Evolutionary conservation across 2,329 filamentous ascomycete genomes (phyloP), one percentile per base, ranked within the genome.

Genomic region (Periconia sp.): DNA sequence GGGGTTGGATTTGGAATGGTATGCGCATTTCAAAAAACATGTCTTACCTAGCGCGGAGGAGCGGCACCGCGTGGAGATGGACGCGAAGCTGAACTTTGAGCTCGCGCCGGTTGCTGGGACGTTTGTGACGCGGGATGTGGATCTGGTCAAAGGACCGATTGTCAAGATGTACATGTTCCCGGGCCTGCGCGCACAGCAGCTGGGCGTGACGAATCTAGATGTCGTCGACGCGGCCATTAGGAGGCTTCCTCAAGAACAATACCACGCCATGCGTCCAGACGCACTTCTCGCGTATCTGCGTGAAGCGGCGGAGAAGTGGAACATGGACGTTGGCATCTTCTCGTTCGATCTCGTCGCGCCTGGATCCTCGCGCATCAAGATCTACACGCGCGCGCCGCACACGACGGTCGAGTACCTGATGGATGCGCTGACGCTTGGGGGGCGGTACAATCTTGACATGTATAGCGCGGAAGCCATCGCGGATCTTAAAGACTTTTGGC

Each of bases 1-100:
- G 6, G 55, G 52, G 20, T 50, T 58, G 14, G 55, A 58, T 49
- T 44, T 58, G 18, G 50, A 58, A 31, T 58, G 55, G 55, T 58
- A 58, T 37, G 30, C 33, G 6, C 53, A 58, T 27, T 58, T 58
- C 31, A 51, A 20, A 18, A 40, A 18, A 15, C 50, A 18, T 14
- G 30, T 55, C 9, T 33, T 58, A 33, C 55, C 55, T 15, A 53
- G 45, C 31, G 49, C 53, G 23, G 10, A 49, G 10, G 53, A 55
- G 15, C 55, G 23, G 3, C 23, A 8, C 23, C 23, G 55, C 20
- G 50, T 50, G 8, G 53, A 51, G 23, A 49, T 55, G 50, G 47
- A 44, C 8, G 50, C 53, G 33, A 55, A 52, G 19, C 30, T 55
- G 15, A 41, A 55, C 7, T 58, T 58, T 37, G 47, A 58, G 31